Percentiles rank a stretch among this genome's conserved stretches.
phyloP scores from a whole-genome alignment of 2,329 filamentous ascomycete species.

The Penicillium sp. region DNA sequence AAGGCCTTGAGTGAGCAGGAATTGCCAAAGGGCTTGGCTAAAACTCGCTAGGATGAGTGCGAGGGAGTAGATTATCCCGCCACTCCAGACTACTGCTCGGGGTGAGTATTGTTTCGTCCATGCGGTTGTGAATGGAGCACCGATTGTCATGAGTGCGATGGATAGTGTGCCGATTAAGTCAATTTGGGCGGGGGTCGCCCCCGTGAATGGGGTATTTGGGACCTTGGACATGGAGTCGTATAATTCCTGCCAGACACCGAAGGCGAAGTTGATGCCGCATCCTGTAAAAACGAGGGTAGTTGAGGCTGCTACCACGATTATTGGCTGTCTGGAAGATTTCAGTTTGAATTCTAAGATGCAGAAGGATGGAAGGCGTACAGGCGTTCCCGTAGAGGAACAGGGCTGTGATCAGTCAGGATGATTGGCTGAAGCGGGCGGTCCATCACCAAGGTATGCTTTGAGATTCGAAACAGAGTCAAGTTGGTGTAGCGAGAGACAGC shows the following conservation, averaged over 20 bases:
- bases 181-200: slow-evolving; percentile 37
- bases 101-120: slow-evolving; percentile 39
- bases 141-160: slow-evolving; percentile 38
- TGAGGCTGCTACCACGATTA: slow-evolving; percentile 5
- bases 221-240: slow-evolving; percentile 35
- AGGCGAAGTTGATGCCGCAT: slow-evolving; percentile 41
- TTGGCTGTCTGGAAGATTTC: not conserved
- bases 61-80: slow-evolving; percentile 29
- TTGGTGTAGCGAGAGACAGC: not conserved
- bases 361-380: not conserved
- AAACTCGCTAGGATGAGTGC: slow-evolving; percentile 35
- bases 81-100: slow-evolving; percentile 27
- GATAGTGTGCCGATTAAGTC: slow-evolving; percentile 41
- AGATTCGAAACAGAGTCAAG: not conserved
- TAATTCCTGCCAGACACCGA: slow-evolving; percentile 43
- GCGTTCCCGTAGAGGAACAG: not conserved
- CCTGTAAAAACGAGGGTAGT: slow-evolving; percentile 33
- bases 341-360: not conserved
- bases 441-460: not conserved
- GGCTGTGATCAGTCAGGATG: not conserved
- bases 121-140: slow-evolving; percentile 34
- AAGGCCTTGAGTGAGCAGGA: slow-evolving; percentile 36
- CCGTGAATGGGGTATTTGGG: slow-evolving; percentile 34
- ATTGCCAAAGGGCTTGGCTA: slow-evolving; percentile 33
- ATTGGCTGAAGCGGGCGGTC: not conserved